Percentiles rank a stretch among this genome's conserved stretches.
Evolutionary conservation across 129 eudicot species (phyloP).

Genomic region (carrot (Daucus carota)): DNA sequence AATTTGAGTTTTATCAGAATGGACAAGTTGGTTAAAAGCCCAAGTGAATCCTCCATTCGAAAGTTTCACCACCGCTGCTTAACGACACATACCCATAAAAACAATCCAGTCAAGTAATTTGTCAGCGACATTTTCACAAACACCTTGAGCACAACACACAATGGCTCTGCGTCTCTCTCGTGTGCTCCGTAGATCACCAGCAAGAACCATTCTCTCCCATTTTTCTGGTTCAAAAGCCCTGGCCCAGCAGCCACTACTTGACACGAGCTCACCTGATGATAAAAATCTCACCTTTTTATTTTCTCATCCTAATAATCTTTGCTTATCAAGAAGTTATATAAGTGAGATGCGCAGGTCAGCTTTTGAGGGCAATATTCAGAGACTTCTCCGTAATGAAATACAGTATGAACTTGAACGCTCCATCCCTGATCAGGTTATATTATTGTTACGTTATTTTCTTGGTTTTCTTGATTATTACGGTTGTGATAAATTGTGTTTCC

Average conservation of each 20-base stretch:
- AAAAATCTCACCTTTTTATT: not conserved
- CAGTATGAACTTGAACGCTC: constrained; percentile 66
- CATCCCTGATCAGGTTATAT: constrained; percentile 51
- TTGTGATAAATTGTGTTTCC: not conserved
- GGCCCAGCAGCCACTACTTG: not conserved
- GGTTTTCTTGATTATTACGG: not conserved
- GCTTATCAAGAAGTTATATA: constrained; percentile 23
- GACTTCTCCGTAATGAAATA: constrained; percentile 75
- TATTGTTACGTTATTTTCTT: not conserved
- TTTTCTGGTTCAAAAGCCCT: constrained; percentile 10
- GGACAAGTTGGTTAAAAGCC: not conserved
- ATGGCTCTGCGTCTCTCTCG: constrained; percentile 52
- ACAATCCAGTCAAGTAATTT: not conserved
- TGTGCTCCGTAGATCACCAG: constrained; percentile 25
- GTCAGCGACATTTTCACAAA: constrained; percentile 6
- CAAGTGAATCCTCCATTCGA: too few species aligned
- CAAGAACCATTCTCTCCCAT: constrained; percentile 1
- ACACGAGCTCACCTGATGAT: not conserved
- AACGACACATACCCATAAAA: not conserved
- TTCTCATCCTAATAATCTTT: not conserved
- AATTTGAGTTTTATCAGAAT: too few species aligned
- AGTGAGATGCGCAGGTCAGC: constrained; percentile 70
- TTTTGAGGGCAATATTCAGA: constrained; percentile 58
- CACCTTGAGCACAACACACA: not conserved
- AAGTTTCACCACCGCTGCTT: too few species aligned